These are phyloP conservation scores for Mycosphaerella sp. DNA, from an alignment of 2,329 filamentous ascomycete genomes.

Conservation along the genomic window DNA sequence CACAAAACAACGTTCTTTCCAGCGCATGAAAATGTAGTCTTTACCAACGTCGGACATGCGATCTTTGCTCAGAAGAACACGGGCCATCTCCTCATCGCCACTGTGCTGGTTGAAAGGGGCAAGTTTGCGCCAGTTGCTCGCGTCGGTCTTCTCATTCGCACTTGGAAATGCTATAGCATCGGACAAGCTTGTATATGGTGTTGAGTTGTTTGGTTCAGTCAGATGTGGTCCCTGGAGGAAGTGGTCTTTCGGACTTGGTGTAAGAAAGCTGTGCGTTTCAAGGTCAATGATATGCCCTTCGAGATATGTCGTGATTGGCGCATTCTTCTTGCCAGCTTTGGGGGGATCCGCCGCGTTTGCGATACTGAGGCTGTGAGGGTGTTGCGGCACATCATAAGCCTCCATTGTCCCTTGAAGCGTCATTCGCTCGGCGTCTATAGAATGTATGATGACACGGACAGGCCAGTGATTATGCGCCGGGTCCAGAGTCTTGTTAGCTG, in stretches of 20 bases:
- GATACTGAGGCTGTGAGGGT: slow-evolving; percentile 30
- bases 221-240: slow-evolving; percentile 13
- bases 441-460: slow-evolving; percentile 59
- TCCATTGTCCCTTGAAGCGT: slow-evolving; percentile 63
- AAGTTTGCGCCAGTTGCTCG: slow-evolving; percentile 45
- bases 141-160: slow-evolving; percentile 39
- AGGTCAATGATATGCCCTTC: slow-evolving; percentile 65
- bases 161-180: slow-evolving; percentile 40
- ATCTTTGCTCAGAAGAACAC: slow-evolving; percentile 39
- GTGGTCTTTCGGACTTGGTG: slow-evolving; percentile 36
- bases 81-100: slow-evolving; percentile 27
- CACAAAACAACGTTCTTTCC: slow-evolving; percentile 50
- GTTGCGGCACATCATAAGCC: slow-evolving; percentile 58
- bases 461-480: slow-evolving; percentile 56
- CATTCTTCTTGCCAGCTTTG: slow-evolving; percentile 39
- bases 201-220: slow-evolving; percentile 15
- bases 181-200: slow-evolving; percentile 20
- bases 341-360: slow-evolving; percentile 21
- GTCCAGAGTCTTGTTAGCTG: slow-evolving; percentile 17
- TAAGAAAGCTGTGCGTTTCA: slow-evolving; percentile 46
- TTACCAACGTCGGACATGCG: slow-evolving; percentile 36
- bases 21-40: slow-evolving; percentile 52
- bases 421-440: slow-evolving; percentile 55
- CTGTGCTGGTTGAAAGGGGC: slow-evolving; percentile 38
- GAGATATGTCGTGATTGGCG: slow-evolving; percentile 57